Evolutionary conservation across 129 eudicot genomes (phyloP).

Genomic region (Sambucus nigra): DNA sequence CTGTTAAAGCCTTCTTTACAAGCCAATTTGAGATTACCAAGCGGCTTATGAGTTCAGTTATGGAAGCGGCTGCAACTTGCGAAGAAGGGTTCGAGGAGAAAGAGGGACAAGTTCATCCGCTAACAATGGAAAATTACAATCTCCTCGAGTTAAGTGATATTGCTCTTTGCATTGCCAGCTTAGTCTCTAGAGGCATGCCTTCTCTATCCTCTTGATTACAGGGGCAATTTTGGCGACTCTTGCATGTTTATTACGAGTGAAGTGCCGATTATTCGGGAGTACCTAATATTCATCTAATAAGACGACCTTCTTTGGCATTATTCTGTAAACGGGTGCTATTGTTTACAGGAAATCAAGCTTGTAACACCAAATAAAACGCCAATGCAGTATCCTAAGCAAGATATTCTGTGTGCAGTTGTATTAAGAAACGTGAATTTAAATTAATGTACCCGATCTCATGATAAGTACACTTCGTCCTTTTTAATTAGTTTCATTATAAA

Average conservation of each 20-base stretch:
- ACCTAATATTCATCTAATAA: no score
- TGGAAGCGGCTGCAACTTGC: conserved; percentile 13
- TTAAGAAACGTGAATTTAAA: no score
- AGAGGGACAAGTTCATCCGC: background rate
- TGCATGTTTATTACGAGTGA: no score
- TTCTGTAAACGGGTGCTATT: background rate
- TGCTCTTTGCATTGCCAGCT: background rate
- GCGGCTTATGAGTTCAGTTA: background rate
- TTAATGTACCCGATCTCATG: no score
- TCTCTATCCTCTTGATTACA: background rate
- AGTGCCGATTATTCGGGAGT: no score
- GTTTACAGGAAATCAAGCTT: no score
- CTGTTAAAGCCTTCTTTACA: background rate
- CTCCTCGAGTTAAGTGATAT: conserved; percentile 1
- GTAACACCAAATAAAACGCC: background rate
- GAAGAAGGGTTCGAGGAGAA: background rate
- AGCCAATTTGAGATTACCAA: background rate
- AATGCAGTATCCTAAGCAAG: background rate
- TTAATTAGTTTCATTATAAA: no score
- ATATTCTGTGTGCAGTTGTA: no score
- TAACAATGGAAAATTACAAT: background rate
- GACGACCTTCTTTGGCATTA: background rate
- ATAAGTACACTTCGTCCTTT: no score
- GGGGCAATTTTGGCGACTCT: no score
- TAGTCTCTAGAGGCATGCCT: background rate